Base-by-base conservation (phyloP, 345 rosid genomes). In the Corchorus capsularis region DNA sequence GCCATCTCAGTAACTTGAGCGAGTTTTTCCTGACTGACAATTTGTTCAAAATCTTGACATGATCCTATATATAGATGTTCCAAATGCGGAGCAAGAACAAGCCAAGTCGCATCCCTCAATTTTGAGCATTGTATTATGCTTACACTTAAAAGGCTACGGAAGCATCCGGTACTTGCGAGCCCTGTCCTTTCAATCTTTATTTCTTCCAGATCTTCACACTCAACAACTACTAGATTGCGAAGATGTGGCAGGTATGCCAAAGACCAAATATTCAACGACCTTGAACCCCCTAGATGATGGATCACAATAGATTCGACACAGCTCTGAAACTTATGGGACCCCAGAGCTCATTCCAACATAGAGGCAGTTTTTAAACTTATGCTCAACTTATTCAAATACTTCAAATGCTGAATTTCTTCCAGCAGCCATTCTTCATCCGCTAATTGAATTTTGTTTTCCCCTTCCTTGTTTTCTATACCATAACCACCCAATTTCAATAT, bases 221-320 rank as follows among this genome's bases (percentile, higher is more conserved):
- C n/a, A n/a, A n/a, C n/a, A n/a, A n/a, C n/a, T 11, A 0, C 4
- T 59, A 59, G 27, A 11, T 0, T 0, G 12, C 0, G 1, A 20
- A 22, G 16, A 22, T 11, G 16, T 35, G 3, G 35, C 15, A 59
- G 9, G 4, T 59, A 20, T 22, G 63, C 63, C 1, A 59, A 59
- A 22, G 15, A 14, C 37, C 22, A 1, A 59, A 59, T 59, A 22
- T 4, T 59, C 63, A 59, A 59, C 1, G 3, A 10, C 15, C 37
- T 59, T 59, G 37, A 9, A 22, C 6, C 63, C 12, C 15, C 10
- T 6, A 59, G 20, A 59, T 0, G 1, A 10, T 4, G 2, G 3
- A 59, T 5, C 1, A 0, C 3, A 9, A 11, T 7, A 22, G 0
- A 2, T 59, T 59, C 63, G 10, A 57, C 34, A 57, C 35, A 0